Percentiles rank a stretch among this genome's conserved stretches.
phyloP scores from a whole-genome alignment of 352 stramenopile genomes.

The Thalassiosira exigua region DNA sequence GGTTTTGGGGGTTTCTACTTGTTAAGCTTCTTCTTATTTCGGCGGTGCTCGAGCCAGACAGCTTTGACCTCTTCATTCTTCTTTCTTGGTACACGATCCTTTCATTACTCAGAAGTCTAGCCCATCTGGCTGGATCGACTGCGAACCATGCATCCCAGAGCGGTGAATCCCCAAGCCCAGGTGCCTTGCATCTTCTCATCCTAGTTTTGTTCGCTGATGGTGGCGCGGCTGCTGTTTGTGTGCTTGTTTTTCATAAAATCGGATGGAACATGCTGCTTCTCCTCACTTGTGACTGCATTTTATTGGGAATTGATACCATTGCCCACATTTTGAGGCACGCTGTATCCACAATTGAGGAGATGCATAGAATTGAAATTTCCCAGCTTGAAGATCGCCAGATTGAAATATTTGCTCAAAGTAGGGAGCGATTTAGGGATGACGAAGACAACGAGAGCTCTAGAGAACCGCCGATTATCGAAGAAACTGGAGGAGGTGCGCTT shows the following conservation, averaged over 20 bases:
- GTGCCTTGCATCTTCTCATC: constrained; percentile 64
- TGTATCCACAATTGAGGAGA: constrained; percentile 50
- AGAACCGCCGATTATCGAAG: no score
- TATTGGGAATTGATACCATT: constrained; percentile 59
- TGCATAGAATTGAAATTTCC: constrained; percentile 44
- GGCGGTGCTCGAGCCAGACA: constrained; percentile 68
- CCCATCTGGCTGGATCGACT: constrained; percentile 58
- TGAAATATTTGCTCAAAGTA: constrained; percentile 34
- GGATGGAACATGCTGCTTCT: constrained; percentile 70
- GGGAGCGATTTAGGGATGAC: no score
- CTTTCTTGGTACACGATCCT: constrained; percentile 75
- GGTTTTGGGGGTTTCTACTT: constrained; percentile 67
- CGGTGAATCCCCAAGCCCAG: constrained; percentile 50
- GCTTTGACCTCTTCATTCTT: constrained; percentile 74
- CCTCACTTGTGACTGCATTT: constrained; percentile 69
- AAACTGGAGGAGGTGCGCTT: no score
- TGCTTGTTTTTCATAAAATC: constrained; percentile 45
- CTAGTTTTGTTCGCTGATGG: constrained; percentile 62
- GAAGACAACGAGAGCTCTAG: no score
- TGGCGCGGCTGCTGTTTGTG: constrained; percentile 49
- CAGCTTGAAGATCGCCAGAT: constrained; percentile 63
- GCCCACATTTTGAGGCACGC: constrained; percentile 61
- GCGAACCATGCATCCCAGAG: constrained; percentile 48
- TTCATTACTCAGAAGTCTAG: constrained; percentile 68
- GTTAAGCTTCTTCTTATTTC: constrained; percentile 82